Evolutionary conservation across 495 filamentous ascomycete genomes (phyloP), one percentile per base, ranked within the genome.

Genomic region (Annulohypoxylon bovei): DNA sequence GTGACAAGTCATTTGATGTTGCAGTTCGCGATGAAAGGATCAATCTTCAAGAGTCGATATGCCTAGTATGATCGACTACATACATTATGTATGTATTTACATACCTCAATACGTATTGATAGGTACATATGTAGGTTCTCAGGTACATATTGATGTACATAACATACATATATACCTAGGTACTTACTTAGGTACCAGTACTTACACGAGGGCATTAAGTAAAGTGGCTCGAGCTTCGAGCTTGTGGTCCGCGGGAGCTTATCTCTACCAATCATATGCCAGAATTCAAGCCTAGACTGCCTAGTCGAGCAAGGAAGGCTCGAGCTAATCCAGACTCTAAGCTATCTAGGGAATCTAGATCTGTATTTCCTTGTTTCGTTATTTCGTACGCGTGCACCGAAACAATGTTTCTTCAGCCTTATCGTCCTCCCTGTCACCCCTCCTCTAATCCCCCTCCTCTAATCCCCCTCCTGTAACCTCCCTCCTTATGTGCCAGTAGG

Each of bases 191-290:
- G 23, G 12, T 50, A 50, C 22, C 3, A 18, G n/a, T n/a, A n/a
- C n/a, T n/a, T 37, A 37, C 30, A 4, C 30, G 30, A 32, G 30
- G 4, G 8, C 30, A 32, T 42, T 18, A 14, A 3, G 25, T 30
- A 16, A 18, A n/a, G 8, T 14, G 23, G n/a, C 23, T 53, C 32
- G 32, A 53, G 44, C n/a, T 22, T 30, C n/a, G 22, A 28, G 25
- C 42, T 35, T 63, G 46, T 30, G 37, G 22, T 22, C 42, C 18
- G 7, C 16, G 22, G 32, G 16, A 57, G 37, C 62, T 65, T 65
- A 65, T 65, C 61, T 65, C 20, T 49, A 59, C 63, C 63, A 66
- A 66, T 66, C 42, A 39, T 27, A 35, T 35, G 14, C 11, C 7
- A 5, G 11, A 54, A 20, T 33, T 23, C 20, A 22, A 30, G n/a